Percentiles rank a stretch among this genome's conserved stretches.
Conservation (phyloP, 2,329 filamentous ascomycete genomes). For the Eutypella sp. region DNA sequence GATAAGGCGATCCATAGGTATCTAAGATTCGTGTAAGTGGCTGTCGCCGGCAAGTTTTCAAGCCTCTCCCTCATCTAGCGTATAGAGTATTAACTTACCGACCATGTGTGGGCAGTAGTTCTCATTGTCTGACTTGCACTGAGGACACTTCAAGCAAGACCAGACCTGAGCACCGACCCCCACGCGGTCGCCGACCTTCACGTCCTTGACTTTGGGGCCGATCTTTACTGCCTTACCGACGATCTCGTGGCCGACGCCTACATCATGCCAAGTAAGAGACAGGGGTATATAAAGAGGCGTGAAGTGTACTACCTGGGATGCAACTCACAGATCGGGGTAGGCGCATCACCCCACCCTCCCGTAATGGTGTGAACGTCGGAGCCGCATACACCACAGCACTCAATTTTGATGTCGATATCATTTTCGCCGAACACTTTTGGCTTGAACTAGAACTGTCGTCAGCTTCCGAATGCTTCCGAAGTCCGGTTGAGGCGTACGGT, state of each 20-base stretch:
- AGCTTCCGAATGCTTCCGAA: neutral
- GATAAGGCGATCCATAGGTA: conserved; percentile 55
- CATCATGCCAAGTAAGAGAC: neutral
- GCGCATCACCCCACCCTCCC: conserved; percentile 27
- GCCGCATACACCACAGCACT: conserved; percentile 57
- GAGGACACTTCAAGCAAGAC: conserved; percentile 48
- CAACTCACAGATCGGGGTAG: conserved; percentile 36
- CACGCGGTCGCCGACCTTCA: conserved; percentile 59
- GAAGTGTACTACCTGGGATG: neutral
- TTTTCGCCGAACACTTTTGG: conserved; percentile 36
- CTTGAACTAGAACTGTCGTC: conserved; percentile 19
- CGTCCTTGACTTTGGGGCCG: conserved; percentile 34
- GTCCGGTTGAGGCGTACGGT: conserved; percentile 7
- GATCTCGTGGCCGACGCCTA: conserved; percentile 52
- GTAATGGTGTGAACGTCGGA: conserved; percentile 42
- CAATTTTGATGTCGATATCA: conserved; percentile 65
- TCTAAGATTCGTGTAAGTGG: conserved; percentile 19
- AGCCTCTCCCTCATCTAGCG: no score
- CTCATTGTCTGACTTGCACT: conserved; percentile 44
- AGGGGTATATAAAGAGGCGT: neutral
- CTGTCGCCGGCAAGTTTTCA: no score
- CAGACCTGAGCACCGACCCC: conserved; percentile 58
- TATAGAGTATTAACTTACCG: conserved; percentile 23
- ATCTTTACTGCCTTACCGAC: conserved; percentile 46
- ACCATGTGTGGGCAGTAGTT: conserved; percentile 45